Percentiles rank a stretch among this genome's conserved stretches.
These are phyloP conservation scores for Prunus salicina DNA, from an alignment of 306 rosid genomes.

Conservation along the genomic window DNA sequence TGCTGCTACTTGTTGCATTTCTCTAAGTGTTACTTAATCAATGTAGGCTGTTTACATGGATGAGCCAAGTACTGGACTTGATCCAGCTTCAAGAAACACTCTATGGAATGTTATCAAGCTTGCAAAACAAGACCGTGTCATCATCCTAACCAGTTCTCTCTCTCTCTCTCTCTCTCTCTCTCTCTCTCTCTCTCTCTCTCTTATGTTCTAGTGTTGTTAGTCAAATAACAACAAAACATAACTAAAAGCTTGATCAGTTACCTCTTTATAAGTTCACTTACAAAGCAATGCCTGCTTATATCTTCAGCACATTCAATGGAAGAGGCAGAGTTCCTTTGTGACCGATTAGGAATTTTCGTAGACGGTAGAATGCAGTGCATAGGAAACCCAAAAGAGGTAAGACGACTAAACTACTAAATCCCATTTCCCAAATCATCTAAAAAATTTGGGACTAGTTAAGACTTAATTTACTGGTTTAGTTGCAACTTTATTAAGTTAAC, in stretches of 20 bases:
- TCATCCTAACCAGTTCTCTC: constrained; percentile 81
- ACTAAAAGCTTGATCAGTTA: neutral
- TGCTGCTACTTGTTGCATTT: constrained; percentile 16
- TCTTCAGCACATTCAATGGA: constrained; percentile 96
- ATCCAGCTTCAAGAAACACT: constrained; percentile 90
- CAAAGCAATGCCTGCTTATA: constrained; percentile 13
- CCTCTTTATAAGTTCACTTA: constrained; percentile 2
- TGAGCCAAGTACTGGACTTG: constrained; percentile 91
- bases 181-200: neutral
- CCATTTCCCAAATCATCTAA: neutral
- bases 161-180: neutral
- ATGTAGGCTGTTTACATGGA: constrained; percentile 92
- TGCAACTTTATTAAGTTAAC: no score
- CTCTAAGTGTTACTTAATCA: neutral
- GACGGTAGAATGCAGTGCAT: constrained; percentile 95
- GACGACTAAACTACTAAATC: no score
- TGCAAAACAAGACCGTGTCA: constrained; percentile 85
- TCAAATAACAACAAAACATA: neutral
- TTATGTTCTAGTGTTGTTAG: neutral
- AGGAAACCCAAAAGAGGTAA: constrained; percentile 92
- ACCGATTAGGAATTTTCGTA: constrained; percentile 84
- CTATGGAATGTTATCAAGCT: constrained; percentile 86
- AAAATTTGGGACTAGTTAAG: no score
- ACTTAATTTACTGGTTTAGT: no score
- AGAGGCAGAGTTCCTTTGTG: constrained; percentile 94